Base-by-base conservation (phyloP, 2,329 filamentous ascomycete genomes). In the Alternaria arbusti region DNA sequence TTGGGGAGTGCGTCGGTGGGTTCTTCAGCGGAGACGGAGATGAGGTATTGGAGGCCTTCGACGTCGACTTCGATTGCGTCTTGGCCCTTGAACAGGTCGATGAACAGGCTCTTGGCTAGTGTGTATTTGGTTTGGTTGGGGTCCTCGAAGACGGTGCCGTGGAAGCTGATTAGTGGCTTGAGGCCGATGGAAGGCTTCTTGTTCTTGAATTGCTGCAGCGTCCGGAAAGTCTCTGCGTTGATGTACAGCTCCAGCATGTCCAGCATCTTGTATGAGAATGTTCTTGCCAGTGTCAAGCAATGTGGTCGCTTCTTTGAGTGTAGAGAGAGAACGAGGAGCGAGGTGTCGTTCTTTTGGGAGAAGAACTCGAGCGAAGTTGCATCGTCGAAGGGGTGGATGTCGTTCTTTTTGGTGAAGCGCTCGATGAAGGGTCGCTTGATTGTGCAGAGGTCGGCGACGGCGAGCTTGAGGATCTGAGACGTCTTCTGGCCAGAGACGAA, bases 341-440 rank as follows among this genome's bases (percentile, higher is more conserved):
- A 91, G 75, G 92, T 90, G 80, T 99, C 96, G 83, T 99, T 99
- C 85, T 98, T 99, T 78, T 94, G 90, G 67, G 91, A 91, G 85
- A 99, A 94, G 85, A 99, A 99, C 82, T 97, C 93, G 70, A 98
- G 87, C 57, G 91, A 95, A 26, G 90, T 86, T 68, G 91, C 84
- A 79, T 96, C 94, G 81, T 97, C 95, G 81, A 99, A 99, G 3
- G 96, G 96, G 81, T 96, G 94, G 74, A 97, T 91, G 71, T 89
- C 86, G 82, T 99, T 99, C 85, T 98, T 98, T 87, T 98, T 99
- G 82, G 89, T 92, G 84, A 99, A 97, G 71, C 94, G 94, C 81
- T 96, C 91, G 68, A 90, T 90, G 65, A 95, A 86, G 3, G 94
- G 94, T 75, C 91, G 90, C 74, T 95, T 94, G 76, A 99, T 86